phyloP scores from a whole-genome alignment of 495 filamentous ascomycete genomes.

The Usnea hakonensis region DNA sequence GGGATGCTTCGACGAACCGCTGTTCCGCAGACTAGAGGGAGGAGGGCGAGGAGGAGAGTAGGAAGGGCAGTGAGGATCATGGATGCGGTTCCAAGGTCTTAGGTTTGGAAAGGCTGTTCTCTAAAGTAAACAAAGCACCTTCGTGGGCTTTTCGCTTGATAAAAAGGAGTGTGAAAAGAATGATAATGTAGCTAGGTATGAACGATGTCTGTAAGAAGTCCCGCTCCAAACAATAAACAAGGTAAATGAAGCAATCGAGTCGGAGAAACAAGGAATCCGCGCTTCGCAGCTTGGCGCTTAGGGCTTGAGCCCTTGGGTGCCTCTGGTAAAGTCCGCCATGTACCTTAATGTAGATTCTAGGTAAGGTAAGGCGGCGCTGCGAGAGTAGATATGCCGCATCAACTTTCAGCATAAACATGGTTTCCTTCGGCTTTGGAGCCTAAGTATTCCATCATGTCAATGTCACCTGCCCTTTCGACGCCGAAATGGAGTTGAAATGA shows the following conservation, averaged over 20 bases:
- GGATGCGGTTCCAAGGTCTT: background rate
- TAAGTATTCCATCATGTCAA: too few relatives aligned
- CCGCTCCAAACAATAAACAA: background rate
- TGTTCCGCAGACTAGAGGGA: slow-evolving; percentile 8
- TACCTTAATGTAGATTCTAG: too few relatives aligned
- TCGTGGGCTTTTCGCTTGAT: background rate
- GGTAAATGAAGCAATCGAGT: background rate
- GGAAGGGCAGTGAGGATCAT: slow-evolving; percentile 5
- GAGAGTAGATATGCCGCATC: too few relatives aligned
- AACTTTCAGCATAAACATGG: background rate
- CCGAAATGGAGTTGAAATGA: background rate
- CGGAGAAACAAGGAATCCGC: background rate
- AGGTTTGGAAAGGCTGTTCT: background rate
- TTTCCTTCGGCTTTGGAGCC: too few relatives aligned
- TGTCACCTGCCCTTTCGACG: background rate
- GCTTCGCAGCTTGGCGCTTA: background rate
- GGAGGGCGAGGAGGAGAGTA: slow-evolving; percentile 12
- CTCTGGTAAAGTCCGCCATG: too few relatives aligned
- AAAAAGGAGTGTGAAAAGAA: background rate
- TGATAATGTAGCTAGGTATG: background rate
- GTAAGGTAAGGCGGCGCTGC: too few relatives aligned
- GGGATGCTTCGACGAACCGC: slow-evolving; percentile 16
- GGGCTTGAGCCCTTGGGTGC: background rate
- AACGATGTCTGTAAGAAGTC: background rate
- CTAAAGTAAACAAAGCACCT: background rate